Conservation (phyloP, 2,329 filamentous ascomycete species). For the Pyricularia sp. region DNA sequence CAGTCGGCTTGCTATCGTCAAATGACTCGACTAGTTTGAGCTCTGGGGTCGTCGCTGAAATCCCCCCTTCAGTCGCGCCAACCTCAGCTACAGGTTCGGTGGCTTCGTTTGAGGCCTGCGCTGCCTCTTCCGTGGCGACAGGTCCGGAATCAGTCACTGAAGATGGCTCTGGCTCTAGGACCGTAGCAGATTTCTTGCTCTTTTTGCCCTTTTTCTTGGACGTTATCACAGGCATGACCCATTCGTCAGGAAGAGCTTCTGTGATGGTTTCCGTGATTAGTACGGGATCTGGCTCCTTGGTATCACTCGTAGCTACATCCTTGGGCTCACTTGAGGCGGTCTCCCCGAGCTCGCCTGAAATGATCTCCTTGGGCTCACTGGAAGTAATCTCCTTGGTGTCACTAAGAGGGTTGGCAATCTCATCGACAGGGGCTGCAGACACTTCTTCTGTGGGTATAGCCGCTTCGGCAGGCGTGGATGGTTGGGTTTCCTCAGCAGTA, state of each 20-base stretch:
- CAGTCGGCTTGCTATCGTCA: neutral
- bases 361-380: neutral
- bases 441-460: neutral
- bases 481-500: neutral
- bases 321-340: no score
- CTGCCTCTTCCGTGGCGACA: neutral
- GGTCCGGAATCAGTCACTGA: neutral
- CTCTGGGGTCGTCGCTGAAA: neutral
- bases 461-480: neutral
- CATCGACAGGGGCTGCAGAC: neutral
- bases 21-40: neutral
- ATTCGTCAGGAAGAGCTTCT: conserved; percentile 1
- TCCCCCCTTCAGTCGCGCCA: neutral
- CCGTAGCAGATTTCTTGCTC: neutral
- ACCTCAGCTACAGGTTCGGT: neutral
- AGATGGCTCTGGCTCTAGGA: neutral
- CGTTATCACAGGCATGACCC: neutral
- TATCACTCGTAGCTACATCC: neutral
- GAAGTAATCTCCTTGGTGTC: neutral
- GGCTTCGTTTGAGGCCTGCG: neutral
- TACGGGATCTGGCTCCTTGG: neutral
- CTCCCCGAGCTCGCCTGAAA: no score
- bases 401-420: neutral
- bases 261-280: neutral
- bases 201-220: conserved; percentile 7